A percentile compares a stretch with the other conserved stretches of the same genome.
These are phyloP conservation scores for Penicillium sp. DNA, from an alignment of 2,329 filamentous ascomycete species.

Conservation along the genomic window DNA sequence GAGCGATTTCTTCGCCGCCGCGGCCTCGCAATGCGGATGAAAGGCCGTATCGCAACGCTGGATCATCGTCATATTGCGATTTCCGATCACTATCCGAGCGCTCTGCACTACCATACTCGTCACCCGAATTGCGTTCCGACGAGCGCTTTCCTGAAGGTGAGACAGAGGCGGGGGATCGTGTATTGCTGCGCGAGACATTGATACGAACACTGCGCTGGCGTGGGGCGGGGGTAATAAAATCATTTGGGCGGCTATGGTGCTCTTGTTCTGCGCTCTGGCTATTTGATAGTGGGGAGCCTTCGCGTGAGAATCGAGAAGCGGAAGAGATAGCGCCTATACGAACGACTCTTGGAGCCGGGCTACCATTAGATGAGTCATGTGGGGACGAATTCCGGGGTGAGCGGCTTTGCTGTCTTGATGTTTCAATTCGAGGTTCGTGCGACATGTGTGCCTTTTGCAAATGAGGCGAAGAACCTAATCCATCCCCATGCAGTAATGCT, in stretches of 20 bases:
- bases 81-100: conserved; percentile 37
- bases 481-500: conserved; percentile 66
- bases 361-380: conserved; percentile 41
- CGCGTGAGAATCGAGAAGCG: conserved; percentile 34
- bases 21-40: conserved; percentile 42
- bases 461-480: conserved; percentile 51
- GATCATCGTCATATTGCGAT: conserved; percentile 37
- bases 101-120: conserved; percentile 37
- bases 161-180: conserved; percentile 42
- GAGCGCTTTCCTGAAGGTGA: conserved; percentile 39
- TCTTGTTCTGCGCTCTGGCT: conserved; percentile 34
- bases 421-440: conserved; percentile 28
- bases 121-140: conserved; percentile 29
- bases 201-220: conserved; percentile 46
- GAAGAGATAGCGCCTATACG: conserved; percentile 39
- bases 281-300: conserved; percentile 42
- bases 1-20: conserved; percentile 62
- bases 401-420: conserved; percentile 34
- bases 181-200: conserved; percentile 42
- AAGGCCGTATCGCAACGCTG: conserved; percentile 32
- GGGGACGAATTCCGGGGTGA: conserved; percentile 39
- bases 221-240: conserved; percentile 51
- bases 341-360: conserved; percentile 44
- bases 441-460: conserved; percentile 29
- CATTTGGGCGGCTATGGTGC: conserved; percentile 28